Evolutionary conservation across 352 stramenopile genomes (phyloP).

Genomic region (Globisporangium paroecandrum): DNA sequence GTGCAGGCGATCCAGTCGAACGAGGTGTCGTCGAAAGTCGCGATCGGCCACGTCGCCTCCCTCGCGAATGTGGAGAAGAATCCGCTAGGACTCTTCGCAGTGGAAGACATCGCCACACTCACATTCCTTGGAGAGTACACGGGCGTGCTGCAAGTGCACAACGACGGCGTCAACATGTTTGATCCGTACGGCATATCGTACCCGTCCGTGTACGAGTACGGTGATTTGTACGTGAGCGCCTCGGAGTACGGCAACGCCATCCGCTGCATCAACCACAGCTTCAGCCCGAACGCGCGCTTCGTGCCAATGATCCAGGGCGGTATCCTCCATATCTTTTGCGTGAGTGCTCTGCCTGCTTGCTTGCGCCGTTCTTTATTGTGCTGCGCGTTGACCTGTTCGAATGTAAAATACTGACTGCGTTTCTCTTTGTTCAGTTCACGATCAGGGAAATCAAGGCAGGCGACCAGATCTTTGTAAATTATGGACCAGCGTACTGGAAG

Average conservation of each 20-base stretch:
- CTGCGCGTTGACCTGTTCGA: neutral
- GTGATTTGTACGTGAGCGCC: slow-evolving; percentile 66
- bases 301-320: slow-evolving; percentile 59
- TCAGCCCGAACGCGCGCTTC: slow-evolving; percentile 54
- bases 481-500: slow-evolving; percentile 68
- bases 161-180: slow-evolving; percentile 33
- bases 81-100: slow-evolving; percentile 62
- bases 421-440: slow-evolving; percentile 44
- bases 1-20: slow-evolving; percentile 21
- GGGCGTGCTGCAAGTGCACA: slow-evolving; percentile 54
- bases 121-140: slow-evolving; percentile 70
- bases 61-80: slow-evolving; percentile 46
- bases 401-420: neutral
- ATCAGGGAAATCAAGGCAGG: slow-evolving; percentile 36
- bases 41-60: slow-evolving; percentile 46
- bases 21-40: slow-evolving; percentile 44
- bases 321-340: slow-evolving; percentile 74
- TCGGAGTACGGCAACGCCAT: slow-evolving; percentile 74
- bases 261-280: slow-evolving; percentile 78
- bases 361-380: neutral
- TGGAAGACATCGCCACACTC: slow-evolving; percentile 32
- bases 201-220: slow-evolving; percentile 60
- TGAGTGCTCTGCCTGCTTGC: slow-evolving; percentile 29
- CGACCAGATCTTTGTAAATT: slow-evolving; percentile 77
- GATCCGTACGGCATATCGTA: slow-evolving; percentile 74